phyloP scores from a whole-genome alignment of 805 yeast species.

The Barnettozyma californica region DNA sequence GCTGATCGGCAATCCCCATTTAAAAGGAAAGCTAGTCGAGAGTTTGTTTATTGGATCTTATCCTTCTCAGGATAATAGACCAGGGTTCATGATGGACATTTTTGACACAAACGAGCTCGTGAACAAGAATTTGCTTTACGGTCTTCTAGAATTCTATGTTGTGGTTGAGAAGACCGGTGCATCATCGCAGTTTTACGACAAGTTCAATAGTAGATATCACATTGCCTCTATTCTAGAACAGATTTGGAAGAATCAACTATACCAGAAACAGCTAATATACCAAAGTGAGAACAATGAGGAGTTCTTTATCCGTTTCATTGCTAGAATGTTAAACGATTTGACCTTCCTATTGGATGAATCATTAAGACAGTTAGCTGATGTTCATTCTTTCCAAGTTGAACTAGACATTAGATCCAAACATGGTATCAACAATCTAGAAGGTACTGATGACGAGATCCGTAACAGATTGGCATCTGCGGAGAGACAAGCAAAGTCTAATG shows the following conservation, averaged over 20 bases:
- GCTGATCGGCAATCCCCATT: conserved; percentile 84
- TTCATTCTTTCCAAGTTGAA: conserved; percentile 72
- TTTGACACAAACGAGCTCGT: conserved; percentile 63
- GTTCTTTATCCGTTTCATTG: conserved; percentile 87
- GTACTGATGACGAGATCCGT: conserved; percentile 56
- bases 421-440: conserved; percentile 33
- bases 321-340: conserved; percentile 90
- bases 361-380: conserved; percentile 67
- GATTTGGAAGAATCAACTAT: conserved; percentile 71
- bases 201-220: conserved; percentile 85
- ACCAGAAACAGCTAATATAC: conserved; percentile 59
- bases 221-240: conserved; percentile 79
- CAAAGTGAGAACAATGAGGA: conserved; percentile 68
- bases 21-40: conserved; percentile 81
- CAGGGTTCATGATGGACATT: conserved; percentile 70
- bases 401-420: conserved; percentile 40
- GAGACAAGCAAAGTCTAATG: conserved; percentile 71
- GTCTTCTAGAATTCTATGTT: conserved; percentile 85
- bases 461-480: conserved; percentile 59
- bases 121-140: conserved; percentile 63
- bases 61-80: conserved; percentile 46
- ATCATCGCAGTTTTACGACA: conserved; percentile 91
- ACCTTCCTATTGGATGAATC: conserved; percentile 91
- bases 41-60: conserved; percentile 70
- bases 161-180: conserved; percentile 96